A percentile compares a stretch with the other conserved stretches of the same genome.
phyloP scores from a whole-genome alignment of 768 basidiomycete species.

The Mycena alexandri region DNA sequence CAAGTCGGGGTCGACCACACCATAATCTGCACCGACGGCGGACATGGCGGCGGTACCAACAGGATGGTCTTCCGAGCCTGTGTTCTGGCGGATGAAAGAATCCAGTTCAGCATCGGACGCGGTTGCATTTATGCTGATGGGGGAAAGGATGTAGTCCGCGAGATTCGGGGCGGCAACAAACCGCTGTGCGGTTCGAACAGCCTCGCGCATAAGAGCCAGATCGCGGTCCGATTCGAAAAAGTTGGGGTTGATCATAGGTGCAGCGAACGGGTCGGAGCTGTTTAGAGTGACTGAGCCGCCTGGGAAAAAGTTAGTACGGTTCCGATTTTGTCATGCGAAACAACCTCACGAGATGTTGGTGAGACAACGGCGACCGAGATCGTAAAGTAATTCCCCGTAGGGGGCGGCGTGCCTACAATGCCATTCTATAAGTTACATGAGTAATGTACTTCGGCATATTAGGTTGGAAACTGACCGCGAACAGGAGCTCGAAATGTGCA shows the following conservation, averaged over 20 bases:
- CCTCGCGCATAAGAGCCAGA: constrained; percentile 35
- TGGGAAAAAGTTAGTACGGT: constrained; percentile 1
- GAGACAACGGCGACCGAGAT: constrained; percentile 32
- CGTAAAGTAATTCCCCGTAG: constrained; percentile 32
- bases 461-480: constrained; percentile 34
- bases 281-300: constrained; percentile 48
- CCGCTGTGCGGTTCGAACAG: constrained; percentile 30
- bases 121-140: constrained; percentile 7
- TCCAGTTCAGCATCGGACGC: constrained; percentile 39
- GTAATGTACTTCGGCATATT: too few species aligned
- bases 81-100: constrained; percentile 26
- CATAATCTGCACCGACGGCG: constrained; percentile 30
- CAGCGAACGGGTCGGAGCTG: constrained; percentile 54
- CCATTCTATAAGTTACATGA: constrained; percentile 13
- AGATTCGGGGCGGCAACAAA: constrained; percentile 35
- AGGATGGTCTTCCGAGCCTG: constrained; percentile 38
- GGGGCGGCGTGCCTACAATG: constrained; percentile 14
- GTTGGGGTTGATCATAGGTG: constrained; percentile 59
- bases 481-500: constrained; percentile 40
- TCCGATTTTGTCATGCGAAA: not conserved
- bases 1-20: constrained; percentile 45
- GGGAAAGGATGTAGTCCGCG: constrained; percentile 35
- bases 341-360: constrained; percentile 38
- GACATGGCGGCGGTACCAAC: constrained; percentile 43
- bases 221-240: constrained; percentile 47